These are phyloP conservation scores for Hymenoscyphus fraxineus DNA, from an alignment of 2,329 filamentous ascomycete genomes.

Conservation along the genomic window DNA sequence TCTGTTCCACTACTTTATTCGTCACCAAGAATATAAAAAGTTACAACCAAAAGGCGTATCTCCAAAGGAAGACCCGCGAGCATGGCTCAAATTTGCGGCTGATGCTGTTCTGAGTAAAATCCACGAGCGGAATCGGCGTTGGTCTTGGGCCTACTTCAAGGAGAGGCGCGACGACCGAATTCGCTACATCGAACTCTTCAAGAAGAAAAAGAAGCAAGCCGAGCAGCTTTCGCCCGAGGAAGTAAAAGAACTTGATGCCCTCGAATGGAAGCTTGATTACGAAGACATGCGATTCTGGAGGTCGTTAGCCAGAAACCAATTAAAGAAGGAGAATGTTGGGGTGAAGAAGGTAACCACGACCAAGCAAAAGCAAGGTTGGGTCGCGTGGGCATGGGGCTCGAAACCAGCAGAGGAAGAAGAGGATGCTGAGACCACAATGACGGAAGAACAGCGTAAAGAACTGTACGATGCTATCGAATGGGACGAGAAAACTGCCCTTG, in stretches of 20 bases:
- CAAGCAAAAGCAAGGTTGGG: slow-evolving; percentile 76
- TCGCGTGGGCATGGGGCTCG: slow-evolving; percentile 86
- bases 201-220: slow-evolving; percentile 75
- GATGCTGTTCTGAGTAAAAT: slow-evolving; percentile 89
- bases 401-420: slow-evolving; percentile 59
- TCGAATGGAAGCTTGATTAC: slow-evolving; percentile 87
- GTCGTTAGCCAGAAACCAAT: slow-evolving; percentile 85
- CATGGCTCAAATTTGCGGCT: slow-evolving; percentile 90
- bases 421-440: slow-evolving; percentile 80
- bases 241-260: slow-evolving; percentile 62
- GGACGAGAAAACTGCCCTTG: slow-evolving; percentile 89
- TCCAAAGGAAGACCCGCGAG: slow-evolving; percentile 84
- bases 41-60: slow-evolving; percentile 76
- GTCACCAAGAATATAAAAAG: slow-evolving; percentile 95
- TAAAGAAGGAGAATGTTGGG: slow-evolving; percentile 91
- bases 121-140: slow-evolving; percentile 85
- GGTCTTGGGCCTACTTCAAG: slow-evolving; percentile 95
- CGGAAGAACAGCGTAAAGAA: slow-evolving; percentile 92
- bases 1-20: slow-evolving; percentile 95
- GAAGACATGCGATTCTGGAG: slow-evolving; percentile 98
- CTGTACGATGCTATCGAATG: slow-evolving; percentile 97
- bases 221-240: slow-evolving; percentile 65
- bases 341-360: slow-evolving; percentile 65
- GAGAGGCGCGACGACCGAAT: slow-evolving; percentile 87
- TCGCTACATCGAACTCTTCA: slow-evolving; percentile 91